Conservation (phyloP, 495 filamentous ascomycete species). For the Aspergillus diversus region DNA sequence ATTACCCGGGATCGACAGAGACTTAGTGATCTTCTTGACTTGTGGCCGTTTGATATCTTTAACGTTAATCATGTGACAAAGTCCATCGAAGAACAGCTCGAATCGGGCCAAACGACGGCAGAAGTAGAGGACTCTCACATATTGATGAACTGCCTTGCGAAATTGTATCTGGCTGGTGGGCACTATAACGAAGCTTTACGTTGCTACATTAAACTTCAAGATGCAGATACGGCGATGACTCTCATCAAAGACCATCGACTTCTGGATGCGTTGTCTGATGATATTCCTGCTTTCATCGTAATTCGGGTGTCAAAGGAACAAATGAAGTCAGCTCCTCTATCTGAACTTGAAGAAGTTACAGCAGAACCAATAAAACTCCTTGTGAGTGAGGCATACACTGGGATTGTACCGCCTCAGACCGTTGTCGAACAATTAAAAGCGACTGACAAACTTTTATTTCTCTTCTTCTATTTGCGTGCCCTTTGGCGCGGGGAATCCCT, state of each 20-base stretch:
- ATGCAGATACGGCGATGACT: constrained; percentile 85
- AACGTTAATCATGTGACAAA: constrained; percentile 69
- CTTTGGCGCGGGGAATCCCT: constrained; percentile 77
- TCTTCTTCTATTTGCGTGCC: constrained; percentile 88
- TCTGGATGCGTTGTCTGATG: constrained; percentile 81
- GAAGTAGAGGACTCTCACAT: constrained; percentile 83
- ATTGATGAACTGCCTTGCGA: constrained; percentile 80
- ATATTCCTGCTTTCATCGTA: constrained; percentile 85
- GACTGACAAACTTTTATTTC: constrained; percentile 63
- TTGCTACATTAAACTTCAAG: constrained; percentile 87
- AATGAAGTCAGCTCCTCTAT: constrained; percentile 62
- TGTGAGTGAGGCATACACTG: constrained; percentile 87
- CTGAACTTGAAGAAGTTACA: constrained; percentile 75
- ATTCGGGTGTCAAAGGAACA: constrained; percentile 80
- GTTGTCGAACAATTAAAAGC: constrained; percentile 75
- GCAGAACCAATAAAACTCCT: constrained; percentile 82
- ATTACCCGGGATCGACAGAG: constrained; percentile 67
- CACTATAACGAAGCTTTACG: constrained; percentile 80
- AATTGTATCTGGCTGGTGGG: constrained; percentile 76
- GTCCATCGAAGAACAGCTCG: constrained; percentile 74
- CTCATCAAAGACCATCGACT: constrained; percentile 83
- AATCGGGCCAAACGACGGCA: constrained; percentile 60
- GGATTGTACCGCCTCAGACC: constrained; percentile 75
- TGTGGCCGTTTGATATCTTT: constrained; percentile 85
- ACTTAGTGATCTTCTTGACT: constrained; percentile 78